Evolutionary conservation across 495 filamentous ascomycete genomes (phyloP), one percentile per base, ranked within the genome.

Genomic region (Evansstolkia leycettana): DNA sequence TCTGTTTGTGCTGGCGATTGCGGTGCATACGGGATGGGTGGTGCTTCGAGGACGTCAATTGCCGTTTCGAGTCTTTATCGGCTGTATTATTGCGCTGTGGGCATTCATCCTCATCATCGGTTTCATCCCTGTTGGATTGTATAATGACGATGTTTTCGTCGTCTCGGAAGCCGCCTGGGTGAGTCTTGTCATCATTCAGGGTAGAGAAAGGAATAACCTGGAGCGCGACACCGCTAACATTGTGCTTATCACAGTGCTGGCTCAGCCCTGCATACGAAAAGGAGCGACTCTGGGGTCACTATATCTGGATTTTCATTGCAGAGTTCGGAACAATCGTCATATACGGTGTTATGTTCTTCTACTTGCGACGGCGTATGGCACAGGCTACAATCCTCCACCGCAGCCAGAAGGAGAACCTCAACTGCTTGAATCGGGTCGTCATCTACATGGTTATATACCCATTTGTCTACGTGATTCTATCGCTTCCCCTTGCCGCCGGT

Each of bases 361-460:
- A 62, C 39, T 67, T 84, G 1, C 65, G 61, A 30, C 64, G 63
- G 13, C 53, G 49, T 25, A 57, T 66, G 50, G 37, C 49, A 13
- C 54, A 64, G 50, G 49, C 61, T 23, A 56, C 53, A 30, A 46
- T 34, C 32, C 50, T 57, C 10, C 50, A 51, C 30, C 51, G 49
- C 34, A 47, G 53, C 31, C 45, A 55, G 18, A 50, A 60, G 34
- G 58, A 62, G 25, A 58, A 45, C 30, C 41, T 62, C n/a, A 48
- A 50, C 8, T 55, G 61, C 25, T 42, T 62, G 18, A 60, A 59
- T 31, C 61, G 58, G 15, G 61, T 78, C 43, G 67, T 78, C 50
- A 54, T 73, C 36, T 62, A 76, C 65, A 69, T 87, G 81, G 67
- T 85, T 25, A 62, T 83, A 31, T 87, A 87, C 43, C 79, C 82